Base-by-base conservation (phyloP, 78 protist species). In the Trichosphaerium sp. region DNA sequence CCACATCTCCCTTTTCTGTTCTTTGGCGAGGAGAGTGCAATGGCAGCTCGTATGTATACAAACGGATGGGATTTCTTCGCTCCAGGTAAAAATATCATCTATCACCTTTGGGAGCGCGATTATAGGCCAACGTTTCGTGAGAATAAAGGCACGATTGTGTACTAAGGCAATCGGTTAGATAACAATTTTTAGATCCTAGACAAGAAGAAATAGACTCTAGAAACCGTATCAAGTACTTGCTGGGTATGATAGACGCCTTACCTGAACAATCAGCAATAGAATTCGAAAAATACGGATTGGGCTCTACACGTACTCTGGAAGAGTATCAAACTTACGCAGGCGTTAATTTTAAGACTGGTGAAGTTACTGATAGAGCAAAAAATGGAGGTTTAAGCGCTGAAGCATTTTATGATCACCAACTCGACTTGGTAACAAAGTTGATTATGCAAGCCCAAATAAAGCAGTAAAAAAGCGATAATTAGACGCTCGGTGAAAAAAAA, bases 21-120 rank as follows among this genome's bases (percentile, higher is more conserved):
- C 49, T 79, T 79, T 71, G 85, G 85, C 26, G 85, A 79, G 21
- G 85, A 79, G 65, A 70, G 60, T 26, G 32, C 74, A n/a, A 65
- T 79, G 80, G 59, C 62, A 2, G 56, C 63, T 28, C 42, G 85
- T n/a, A 41, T 79, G 15, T 79, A 49, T 48, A 79, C 80, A 31
- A 15, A 57, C 57, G 85, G 85, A 5, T 79, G 48, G 21, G 59
- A 65, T 8, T 72, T 79, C 63, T 79, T 72, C 61, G 23, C 49
- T 26, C 85, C 85, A 1, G 43, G 80, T 0, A 25, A 41, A 34
- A 23, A 70, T 8, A 38, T 72, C 23, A 38, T 79, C 2, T 79
- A 66, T 26, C 85, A 79, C 58, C 54, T 71, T 2, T 79, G 85
- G 85, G 67, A 62, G n/a, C 28, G 85, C 60, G 67, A 48, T 10